These are phyloP conservation scores for Vachellia pachyceras DNA, from an alignment of 306 rosid species.

Conservation along the genomic window DNA sequence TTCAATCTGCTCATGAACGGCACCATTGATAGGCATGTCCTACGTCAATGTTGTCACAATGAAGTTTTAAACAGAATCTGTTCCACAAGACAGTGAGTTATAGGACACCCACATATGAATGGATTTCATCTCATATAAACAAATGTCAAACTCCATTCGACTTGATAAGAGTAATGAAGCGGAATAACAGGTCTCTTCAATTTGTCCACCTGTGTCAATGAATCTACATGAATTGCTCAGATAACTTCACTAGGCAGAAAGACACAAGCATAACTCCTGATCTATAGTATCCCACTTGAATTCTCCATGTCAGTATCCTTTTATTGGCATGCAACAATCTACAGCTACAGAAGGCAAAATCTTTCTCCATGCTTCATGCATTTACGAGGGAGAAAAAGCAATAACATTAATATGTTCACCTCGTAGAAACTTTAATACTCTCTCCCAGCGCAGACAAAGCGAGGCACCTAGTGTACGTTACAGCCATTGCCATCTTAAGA, in stretches of 20 bases:
- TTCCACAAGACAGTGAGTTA: slow-evolving; percentile 1
- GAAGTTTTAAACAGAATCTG: neutral
- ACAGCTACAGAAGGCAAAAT: slow-evolving; percentile 1
- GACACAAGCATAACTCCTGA: slow-evolving; percentile 3
- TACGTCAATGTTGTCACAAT: neutral
- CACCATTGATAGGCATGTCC: neutral
- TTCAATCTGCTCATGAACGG: slow-evolving; percentile 1
- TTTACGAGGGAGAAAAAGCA: too few relatives aligned
- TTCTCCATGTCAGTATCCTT: neutral
- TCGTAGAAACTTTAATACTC: too few relatives aligned
- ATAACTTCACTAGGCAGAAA: slow-evolving; percentile 5
- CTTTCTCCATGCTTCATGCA: too few relatives aligned
- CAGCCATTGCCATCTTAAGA: too few relatives aligned
- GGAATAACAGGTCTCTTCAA: neutral
- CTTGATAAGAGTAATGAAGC: slow-evolving; percentile 13
- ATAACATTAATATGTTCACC: too few relatives aligned
- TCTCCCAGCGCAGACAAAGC: too few relatives aligned
- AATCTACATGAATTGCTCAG: slow-evolving; percentile 13
- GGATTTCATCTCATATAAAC: neutral
- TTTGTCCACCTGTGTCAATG: neutral
- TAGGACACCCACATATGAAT: neutral
- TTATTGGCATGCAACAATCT: neutral
- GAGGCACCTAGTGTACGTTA: too few relatives aligned
- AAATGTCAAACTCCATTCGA: neutral
- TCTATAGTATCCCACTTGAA: neutral